These are phyloP conservation scores for Phytomonas sp. DNA, from an alignment of 208 protist species.

Conservation along the genomic window DNA sequence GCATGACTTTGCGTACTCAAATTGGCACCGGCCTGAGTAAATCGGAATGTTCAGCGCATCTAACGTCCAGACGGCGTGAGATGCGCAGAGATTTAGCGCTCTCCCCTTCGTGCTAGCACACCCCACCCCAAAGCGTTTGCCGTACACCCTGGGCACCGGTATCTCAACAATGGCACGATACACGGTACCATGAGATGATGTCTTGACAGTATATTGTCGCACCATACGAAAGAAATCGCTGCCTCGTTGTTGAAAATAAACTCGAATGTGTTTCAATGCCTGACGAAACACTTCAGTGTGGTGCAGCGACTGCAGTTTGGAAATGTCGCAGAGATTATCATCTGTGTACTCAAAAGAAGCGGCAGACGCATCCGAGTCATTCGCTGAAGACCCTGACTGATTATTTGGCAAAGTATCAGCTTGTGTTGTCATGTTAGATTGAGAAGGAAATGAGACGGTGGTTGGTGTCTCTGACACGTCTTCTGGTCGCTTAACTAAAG, in stretches of 20 bases:
- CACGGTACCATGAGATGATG: conserved; percentile 31
- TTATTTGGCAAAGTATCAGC: not conserved
- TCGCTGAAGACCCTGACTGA: not conserved
- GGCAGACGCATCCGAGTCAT: not conserved
- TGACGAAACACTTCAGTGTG: conserved; percentile 30
- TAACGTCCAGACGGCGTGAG: conserved; percentile 47
- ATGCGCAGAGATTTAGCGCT: conserved; percentile 44
- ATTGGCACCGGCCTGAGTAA: conserved; percentile 35
- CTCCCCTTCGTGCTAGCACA: conserved; percentile 46
- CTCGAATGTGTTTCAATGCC: conserved; percentile 19
- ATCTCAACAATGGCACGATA: conserved; percentile 73
- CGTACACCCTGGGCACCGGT: conserved; percentile 43
- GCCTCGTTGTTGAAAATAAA: conserved; percentile 32
- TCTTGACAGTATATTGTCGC: conserved; percentile 54
- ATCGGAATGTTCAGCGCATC: conserved; percentile 50
- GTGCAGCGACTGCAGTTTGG: conserved; percentile 39
- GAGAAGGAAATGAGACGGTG: not conserved
- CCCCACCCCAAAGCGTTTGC: conserved; percentile 53
- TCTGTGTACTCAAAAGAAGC: conserved; percentile 22
- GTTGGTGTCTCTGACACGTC: not conserved
- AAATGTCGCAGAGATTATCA: conserved; percentile 68
- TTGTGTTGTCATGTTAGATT: not conserved
- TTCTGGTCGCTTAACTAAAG: not conserved
- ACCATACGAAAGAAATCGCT: conserved; percentile 47
- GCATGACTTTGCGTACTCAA: conserved; percentile 25